Conservation (phyloP, 345 rosid species). For the Firmiana major region DNA sequence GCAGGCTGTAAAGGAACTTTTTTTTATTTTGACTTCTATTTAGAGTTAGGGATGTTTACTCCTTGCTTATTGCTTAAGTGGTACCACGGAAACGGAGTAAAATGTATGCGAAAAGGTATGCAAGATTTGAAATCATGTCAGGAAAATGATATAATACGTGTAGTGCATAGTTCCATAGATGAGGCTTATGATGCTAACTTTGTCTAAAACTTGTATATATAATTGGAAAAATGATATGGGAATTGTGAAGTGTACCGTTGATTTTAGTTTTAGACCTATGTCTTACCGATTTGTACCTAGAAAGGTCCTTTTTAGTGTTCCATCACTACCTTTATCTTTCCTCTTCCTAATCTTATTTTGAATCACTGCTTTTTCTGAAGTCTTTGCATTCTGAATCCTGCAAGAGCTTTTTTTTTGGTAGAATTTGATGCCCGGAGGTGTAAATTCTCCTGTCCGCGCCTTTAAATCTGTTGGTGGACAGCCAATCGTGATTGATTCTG, state of each 20-base stretch:
- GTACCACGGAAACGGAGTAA: neutral
- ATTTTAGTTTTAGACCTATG: neutral
- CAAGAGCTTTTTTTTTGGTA: slow-evolving; percentile 18
- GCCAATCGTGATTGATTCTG: slow-evolving; percentile 80
- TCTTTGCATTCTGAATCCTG: neutral
- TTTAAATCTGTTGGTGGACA: slow-evolving; percentile 98
- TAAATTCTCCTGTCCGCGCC: slow-evolving; percentile 93
- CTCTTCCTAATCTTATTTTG: neutral
- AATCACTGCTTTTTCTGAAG: neutral
- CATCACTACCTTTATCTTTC: neutral
- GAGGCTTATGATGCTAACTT: neutral
- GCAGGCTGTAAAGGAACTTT: neutral
- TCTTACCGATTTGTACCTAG: neutral
- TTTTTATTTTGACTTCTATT: neutral
- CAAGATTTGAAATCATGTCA: neutral
- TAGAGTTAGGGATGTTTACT: neutral
- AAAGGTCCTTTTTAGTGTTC: neutral
- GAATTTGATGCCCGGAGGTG: slow-evolving; percentile 98
- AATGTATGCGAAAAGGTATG: neutral
- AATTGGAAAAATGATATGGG: neutral
- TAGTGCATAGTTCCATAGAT: neutral
- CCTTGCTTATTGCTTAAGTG: neutral
- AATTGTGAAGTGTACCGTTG: neutral
- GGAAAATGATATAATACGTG: neutral
- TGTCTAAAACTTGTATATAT: neutral